These are phyloP conservation scores for Hydrangea macrophylla DNA, from an alignment of 148 eudicot genomes.

Conservation along the genomic window DNA sequence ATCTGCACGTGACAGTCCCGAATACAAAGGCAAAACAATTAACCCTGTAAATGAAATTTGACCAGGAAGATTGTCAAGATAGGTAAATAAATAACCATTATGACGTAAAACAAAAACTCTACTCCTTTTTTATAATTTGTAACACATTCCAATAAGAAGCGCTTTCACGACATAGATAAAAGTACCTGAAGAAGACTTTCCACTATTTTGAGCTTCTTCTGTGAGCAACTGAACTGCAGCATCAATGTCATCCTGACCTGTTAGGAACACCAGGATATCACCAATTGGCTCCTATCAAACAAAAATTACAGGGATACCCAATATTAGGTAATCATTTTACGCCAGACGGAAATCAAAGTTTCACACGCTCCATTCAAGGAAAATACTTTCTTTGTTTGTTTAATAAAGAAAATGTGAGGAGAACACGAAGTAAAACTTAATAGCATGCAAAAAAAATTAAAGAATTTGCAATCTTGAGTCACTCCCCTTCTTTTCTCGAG, in stretches of 20 bases:
- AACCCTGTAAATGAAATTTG: conserved; percentile 45
- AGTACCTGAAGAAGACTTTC: conserved; percentile 57
- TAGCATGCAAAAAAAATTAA: background rate
- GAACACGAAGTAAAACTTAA: background rate
- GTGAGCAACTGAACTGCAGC: conserved; percentile 78
- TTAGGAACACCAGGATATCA: conserved; percentile 87
- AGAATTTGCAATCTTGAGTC: background rate
- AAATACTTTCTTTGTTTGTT: background rate
- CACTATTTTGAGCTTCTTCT: conserved; percentile 64
- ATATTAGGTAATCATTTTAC: conserved; percentile 1
- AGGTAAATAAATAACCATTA: background rate
- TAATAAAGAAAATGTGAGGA: no score
- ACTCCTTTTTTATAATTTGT: background rate
- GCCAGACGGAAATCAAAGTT: background rate
- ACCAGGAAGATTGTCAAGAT: conserved; percentile 12
- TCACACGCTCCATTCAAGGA: background rate
- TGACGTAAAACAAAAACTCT: background rate
- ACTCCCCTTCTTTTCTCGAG: background rate
- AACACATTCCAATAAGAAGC: background rate
- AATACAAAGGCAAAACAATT: conserved; percentile 80
- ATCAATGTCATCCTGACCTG: conserved; percentile 99
- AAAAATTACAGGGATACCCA: background rate
- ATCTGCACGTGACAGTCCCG: conserved; percentile 94
- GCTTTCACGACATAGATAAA: background rate
- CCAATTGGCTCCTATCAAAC: conserved; percentile 68